Evolutionary conservation across 129 eudicot species (phyloP), one percentile per base, ranked within the genome.

Genomic region (Helianthus tuberosus): DNA sequence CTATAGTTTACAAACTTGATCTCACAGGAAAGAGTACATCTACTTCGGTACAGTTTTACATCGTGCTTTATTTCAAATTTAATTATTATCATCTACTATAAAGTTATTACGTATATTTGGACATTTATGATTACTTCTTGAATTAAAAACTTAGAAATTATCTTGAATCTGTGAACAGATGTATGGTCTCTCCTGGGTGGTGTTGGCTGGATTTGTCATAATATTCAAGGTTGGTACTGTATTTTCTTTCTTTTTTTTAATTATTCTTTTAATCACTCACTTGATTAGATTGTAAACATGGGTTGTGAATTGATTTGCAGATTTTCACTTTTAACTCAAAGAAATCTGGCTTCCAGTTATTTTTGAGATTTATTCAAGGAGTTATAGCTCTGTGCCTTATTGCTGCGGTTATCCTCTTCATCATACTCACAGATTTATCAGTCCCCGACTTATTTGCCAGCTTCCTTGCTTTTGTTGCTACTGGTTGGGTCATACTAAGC

Each of bases 131-230:
- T 61, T 32, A 29, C 6, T 61, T 35, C 16, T 5, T 61, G 20
- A 43, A 32, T 60, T 6, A 63, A 38, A 15, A 38, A 36, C 6
- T 14, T 36, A 7, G 44, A 25, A 12, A 6, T 43, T 75, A 25
- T 36, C 52, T 70, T 67, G 7, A 44, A 60, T 52, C 66, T 77
- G 59, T 80, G 55, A 68, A 29, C 74, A 94, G 98, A 69, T 94
- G 14, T 94, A 94, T 82, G 97, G 98, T 73, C 87, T 84, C 88
- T 94, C 97, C 55, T 90, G 97, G 98, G 82, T 86, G 69, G 97
- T 83, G 49, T 86, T 94, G 59, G 81, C 68, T 43, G 97, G 87
- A 58, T 64, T 94, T n/a, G 97, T 88, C 69, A 75, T 94, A 80
- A 84, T 94, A 66, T 94, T 89, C 66, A 94, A 94, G 98, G 98